Base-by-base conservation (phyloP, 1,284 basidiomycete species). In the Baeospora myosura region DNA sequence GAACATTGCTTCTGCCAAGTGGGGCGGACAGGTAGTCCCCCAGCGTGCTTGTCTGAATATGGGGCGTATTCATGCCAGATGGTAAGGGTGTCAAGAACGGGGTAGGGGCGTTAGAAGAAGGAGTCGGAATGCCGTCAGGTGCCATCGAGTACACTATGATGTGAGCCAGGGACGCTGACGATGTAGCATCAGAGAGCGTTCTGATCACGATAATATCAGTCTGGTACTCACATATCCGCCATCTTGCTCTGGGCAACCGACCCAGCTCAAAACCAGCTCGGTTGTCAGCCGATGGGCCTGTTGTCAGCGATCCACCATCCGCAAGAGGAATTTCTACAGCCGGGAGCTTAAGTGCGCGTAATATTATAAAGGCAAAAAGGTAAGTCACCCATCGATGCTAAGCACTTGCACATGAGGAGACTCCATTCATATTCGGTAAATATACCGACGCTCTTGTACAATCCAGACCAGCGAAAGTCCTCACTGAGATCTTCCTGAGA, bases 131-230 rank as follows among this genome's bases (percentile, higher is more conserved):
- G 1, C 80, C 75, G 56, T 96, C 92, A 24, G 77, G 76, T 1
- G 82, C 70, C 81, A 95, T 95, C 3, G 88, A 93, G 62, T 91
- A 94, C 4, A 95, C 84, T 48, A 96, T 87, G 44, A 95, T 86
- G 31, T 78, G 74, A 2, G 92, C 90, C 41, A 96, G 69, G 6
- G 88, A 90, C 41, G 76, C 80, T 89, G n/a, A n/a, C n/a, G n/a
- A n/a, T n/a, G n/a, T n/a, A n/a, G 59, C n/a, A 44, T 28, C 21
- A 40, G 18, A 43, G 22, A 5, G 36, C 40, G 23, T 11, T 12
- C 0, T 23, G 18, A 10, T 24, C 11, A 18, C 14, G 2, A 32
- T 11, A 17, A 16, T 23, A 14, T 8, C 18, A 41, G 35, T 40
- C 18, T 44, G 34, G 20, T 22, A 68, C 78, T 42, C 51, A 83